A percentile compares a stretch with the other conserved stretches of the same genome.
Evolutionary conservation across 768 basidiomycete genomes (phyloP).

Genomic region (Trametes cubensis): DNA sequence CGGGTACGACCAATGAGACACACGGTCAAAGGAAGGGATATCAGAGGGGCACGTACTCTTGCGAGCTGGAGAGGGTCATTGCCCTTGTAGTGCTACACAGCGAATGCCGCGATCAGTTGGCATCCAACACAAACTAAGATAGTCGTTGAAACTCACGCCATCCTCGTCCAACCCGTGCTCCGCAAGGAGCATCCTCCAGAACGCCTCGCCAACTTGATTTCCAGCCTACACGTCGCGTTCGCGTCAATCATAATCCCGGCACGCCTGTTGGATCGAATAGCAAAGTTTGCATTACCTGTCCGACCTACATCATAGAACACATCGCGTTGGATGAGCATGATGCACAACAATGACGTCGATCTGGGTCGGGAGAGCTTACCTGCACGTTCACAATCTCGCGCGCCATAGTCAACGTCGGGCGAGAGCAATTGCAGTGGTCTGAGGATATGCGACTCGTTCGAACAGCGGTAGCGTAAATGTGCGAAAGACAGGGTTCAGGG

Average conservation of each 20-base stretch:
- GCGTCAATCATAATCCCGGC: background rate
- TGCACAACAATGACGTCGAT: background rate
- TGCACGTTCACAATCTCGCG: conserved; percentile 87
- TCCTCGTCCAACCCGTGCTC: conserved; percentile 81
- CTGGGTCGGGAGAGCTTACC: conserved; percentile 39
- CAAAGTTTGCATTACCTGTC: conserved; percentile 60
- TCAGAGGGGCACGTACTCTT: conserved; percentile 50
- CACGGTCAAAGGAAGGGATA: background rate
- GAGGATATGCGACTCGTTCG: background rate
- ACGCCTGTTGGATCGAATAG: background rate
- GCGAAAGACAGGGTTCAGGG: conserved; percentile 14
- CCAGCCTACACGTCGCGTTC: conserved; percentile 47
- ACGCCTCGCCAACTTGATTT: conserved; percentile 81
- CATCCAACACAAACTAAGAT: background rate
- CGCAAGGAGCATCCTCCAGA: conserved; percentile 86
- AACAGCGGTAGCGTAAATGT: background rate
- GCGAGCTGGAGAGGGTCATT: conserved; percentile 73
- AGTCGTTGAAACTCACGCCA: conserved; percentile 50
- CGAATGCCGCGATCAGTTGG: background rate
- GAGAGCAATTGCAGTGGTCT: background rate
- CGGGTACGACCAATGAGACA: background rate
- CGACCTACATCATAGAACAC: conserved; percentile 48
- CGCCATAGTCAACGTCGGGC: conserved; percentile 46
- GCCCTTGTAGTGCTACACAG: conserved; percentile 64
- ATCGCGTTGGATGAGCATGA: conserved; percentile 1